phyloP scores from a whole-genome alignment of 2,329 filamentous ascomycete genomes.

The Ascochyta koolunga region DNA sequence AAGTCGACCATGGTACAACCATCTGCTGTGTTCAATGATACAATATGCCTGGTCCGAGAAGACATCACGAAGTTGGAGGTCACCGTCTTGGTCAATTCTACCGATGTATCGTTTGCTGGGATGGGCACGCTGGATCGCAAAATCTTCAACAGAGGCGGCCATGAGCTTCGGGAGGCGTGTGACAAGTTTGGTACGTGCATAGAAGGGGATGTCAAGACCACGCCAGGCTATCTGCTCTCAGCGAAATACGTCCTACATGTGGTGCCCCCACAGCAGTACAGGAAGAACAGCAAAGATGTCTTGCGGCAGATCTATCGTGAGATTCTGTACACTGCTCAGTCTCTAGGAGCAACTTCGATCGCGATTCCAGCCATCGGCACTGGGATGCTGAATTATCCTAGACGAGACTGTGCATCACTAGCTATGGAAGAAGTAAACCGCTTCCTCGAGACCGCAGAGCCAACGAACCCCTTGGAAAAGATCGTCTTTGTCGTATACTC shows the following conservation, averaged over 20 bases:
- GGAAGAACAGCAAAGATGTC: conserved; percentile 28
- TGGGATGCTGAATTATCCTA: conserved; percentile 36
- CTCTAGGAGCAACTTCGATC: conserved; percentile 36
- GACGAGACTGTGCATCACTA: conserved; percentile 34
- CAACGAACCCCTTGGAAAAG: conserved; percentile 30
- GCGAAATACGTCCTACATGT: conserved; percentile 39
- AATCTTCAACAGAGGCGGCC: conserved; percentile 40
- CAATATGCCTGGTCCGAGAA: conserved; percentile 36
- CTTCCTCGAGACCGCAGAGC: conserved; percentile 35
- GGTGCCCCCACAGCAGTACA: conserved; percentile 35
- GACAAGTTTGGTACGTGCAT: conserved; percentile 30
- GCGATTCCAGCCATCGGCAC: conserved; percentile 44
- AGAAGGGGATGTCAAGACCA: conserved; percentile 37
- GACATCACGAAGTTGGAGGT: conserved; percentile 44
- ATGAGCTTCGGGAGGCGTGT: conserved; percentile 29
- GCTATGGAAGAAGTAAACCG: conserved; percentile 43
- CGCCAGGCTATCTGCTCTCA: conserved; percentile 35
- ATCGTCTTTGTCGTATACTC: conserved; percentile 41
- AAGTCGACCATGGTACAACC: conserved; percentile 31
- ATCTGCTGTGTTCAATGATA: conserved; percentile 34
- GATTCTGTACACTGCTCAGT: conserved; percentile 30
- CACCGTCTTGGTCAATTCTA: conserved; percentile 44
- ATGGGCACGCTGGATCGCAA: conserved; percentile 39
- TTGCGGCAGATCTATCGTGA: conserved; percentile 39
- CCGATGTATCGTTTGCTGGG: conserved; percentile 31